Conservation (phyloP, 768 basidiomycete genomes). For the Cantharellus cinnabarinus region DNA sequence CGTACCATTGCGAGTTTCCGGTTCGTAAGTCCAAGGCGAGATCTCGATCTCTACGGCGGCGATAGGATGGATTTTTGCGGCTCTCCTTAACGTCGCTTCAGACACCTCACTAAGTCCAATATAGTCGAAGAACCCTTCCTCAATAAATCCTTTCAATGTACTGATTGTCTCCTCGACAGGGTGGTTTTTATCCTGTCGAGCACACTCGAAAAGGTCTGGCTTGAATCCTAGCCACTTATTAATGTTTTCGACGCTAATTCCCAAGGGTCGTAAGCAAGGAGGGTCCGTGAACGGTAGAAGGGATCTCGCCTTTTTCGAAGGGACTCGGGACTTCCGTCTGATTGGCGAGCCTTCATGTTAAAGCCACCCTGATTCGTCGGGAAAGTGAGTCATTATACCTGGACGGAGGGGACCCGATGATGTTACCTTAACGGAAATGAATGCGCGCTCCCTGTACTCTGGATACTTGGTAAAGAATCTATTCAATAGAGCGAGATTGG, state of each 20-base stretch:
- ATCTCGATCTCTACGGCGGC: constrained; percentile 22
- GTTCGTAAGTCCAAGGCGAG: constrained; percentile 18
- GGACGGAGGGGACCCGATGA: not conserved
- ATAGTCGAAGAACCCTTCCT: constrained; percentile 37
- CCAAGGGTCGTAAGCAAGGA: not conserved
- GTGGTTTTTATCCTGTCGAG: constrained; percentile 25
- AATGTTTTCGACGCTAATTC: constrained; percentile 26
- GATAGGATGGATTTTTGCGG: constrained; percentile 17
- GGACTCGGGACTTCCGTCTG: constrained; percentile 16
- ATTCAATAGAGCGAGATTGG: constrained; percentile 19
- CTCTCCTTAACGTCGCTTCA: constrained; percentile 25
- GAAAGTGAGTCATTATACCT: not conserved
- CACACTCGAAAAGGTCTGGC: constrained; percentile 39
- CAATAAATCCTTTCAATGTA: constrained; percentile 24
- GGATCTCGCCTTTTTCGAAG: constrained; percentile 14
- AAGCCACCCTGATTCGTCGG: constrained; percentile 3
- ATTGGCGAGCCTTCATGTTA: not conserved
- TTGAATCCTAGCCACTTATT: constrained; percentile 27
- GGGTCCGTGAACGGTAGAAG: not conserved
- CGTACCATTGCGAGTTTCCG: constrained; percentile 10
- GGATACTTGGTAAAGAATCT: constrained; percentile 20
- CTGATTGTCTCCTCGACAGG: constrained; percentile 26
- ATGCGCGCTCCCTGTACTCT: constrained; percentile 16
- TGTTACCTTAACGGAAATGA: constrained; percentile 22
- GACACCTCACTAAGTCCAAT: constrained; percentile 39